Conservation (phyloP, 768 basidiomycete species). For the Lactifluus pinguis region DNA sequence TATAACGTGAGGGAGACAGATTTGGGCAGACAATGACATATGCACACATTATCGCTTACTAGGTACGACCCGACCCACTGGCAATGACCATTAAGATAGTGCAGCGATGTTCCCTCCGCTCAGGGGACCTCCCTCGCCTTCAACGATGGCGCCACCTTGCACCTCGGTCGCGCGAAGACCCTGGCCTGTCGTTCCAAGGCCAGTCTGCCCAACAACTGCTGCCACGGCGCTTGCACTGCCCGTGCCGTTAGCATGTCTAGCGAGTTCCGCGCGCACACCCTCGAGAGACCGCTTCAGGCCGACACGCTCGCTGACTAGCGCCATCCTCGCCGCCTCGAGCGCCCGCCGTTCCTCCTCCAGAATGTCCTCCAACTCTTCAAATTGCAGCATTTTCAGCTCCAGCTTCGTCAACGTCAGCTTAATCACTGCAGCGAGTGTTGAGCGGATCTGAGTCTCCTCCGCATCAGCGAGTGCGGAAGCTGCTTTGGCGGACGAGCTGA, state of each 20-base stretch:
- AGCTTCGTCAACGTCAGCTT: conserved; percentile 80
- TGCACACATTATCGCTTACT: not conserved
- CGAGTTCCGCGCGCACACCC: conserved; percentile 52
- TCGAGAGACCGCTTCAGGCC: conserved; percentile 67
- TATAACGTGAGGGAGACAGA: not conserved
- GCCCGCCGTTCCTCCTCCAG: conserved; percentile 84
- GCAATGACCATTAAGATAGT: conserved; percentile 29
- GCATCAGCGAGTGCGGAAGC: conserved; percentile 71
- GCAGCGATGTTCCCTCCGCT: conserved; percentile 46
- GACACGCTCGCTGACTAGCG: conserved; percentile 71
- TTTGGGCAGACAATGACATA: not conserved
- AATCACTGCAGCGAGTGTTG: conserved; percentile 74
- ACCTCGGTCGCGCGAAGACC: conserved; percentile 51
- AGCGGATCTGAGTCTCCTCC: conserved; percentile 74
- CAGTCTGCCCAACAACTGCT: conserved; percentile 28
- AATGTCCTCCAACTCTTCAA: conserved; percentile 87
- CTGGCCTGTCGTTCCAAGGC: conserved; percentile 51
- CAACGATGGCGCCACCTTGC: conserved; percentile 33
- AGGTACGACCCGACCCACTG: not conserved
- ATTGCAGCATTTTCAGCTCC: conserved; percentile 90
- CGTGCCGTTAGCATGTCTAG: conserved; percentile 38
- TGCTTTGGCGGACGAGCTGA: conserved; percentile 82
- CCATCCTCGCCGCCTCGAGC: conserved; percentile 74
- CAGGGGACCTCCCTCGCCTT: conserved; percentile 48
- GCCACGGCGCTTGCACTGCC: conserved; percentile 21